phyloP scores from a whole-genome alignment of 2,329 filamentous ascomycete species.

The Talaromyces islandicus region DNA sequence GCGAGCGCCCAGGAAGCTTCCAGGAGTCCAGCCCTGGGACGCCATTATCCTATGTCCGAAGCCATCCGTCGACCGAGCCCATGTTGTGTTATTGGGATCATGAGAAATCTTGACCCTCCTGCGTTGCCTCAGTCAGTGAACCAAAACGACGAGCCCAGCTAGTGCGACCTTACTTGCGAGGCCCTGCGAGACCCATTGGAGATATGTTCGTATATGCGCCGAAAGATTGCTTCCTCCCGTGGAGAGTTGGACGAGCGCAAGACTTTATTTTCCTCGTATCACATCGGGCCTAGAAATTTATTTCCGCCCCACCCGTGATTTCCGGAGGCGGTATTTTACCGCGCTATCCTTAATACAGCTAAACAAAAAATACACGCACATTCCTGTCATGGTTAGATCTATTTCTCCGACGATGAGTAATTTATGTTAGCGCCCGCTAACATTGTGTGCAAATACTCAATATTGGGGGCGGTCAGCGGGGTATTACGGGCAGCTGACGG shows the following conservation, averaged over 20 bases:
- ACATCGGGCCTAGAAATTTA: neutral
- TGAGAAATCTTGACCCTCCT: constrained; percentile 68
- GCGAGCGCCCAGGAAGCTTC: constrained; percentile 71
- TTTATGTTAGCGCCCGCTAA: neutral
- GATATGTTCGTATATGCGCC: neutral
- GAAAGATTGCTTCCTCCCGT: neutral
- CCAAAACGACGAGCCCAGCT: neutral
- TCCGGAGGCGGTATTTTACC: neutral
- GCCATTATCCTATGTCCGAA: constrained; percentile 89
- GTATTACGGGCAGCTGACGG: neutral
- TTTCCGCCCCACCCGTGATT: neutral
- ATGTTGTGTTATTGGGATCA: constrained; percentile 94
- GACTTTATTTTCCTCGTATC: neutral
- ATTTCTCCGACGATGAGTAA: neutral
- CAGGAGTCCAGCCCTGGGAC: constrained; percentile 84
- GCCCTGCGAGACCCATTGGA: constrained; percentile 62
- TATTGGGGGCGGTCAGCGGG: neutral
- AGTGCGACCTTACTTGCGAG: constrained; percentile 53
- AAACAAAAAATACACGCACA: neutral
- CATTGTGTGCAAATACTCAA: neutral
- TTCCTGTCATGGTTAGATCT: neutral
- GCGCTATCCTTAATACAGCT: neutral
- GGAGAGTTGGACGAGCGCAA: neutral
- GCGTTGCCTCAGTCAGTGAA: constrained; percentile 12
- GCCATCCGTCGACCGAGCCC: constrained; percentile 72